A percentile compares a stretch with the other conserved stretches of the same genome.
Conservation (phyloP, 164 flowering plant genomes). For the Brasenia schreberi region DNA sequence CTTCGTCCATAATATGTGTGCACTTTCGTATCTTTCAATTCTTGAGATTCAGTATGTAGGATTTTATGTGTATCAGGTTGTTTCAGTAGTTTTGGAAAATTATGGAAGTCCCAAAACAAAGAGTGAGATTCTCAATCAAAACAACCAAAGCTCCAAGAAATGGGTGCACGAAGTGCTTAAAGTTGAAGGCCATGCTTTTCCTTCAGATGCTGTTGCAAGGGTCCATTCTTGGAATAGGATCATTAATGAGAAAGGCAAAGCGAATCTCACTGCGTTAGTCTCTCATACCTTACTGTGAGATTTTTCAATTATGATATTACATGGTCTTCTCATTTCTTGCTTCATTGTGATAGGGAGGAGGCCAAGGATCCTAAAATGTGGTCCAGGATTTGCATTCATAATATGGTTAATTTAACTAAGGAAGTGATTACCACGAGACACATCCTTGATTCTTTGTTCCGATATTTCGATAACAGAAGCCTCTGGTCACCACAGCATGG, state of each 20-base stretch:
- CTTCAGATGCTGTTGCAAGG: constrained; percentile 23
- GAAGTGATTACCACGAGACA: constrained; percentile 87
- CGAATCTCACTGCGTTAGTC: constrained; percentile 48
- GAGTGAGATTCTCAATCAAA: constrained; percentile 14
- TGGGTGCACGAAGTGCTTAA: constrained; percentile 74
- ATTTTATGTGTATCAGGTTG: constrained; percentile 30
- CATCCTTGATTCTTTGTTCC: constrained; percentile 79
- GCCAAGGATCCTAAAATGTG: constrained; percentile 61
- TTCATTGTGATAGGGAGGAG: constrained; percentile 46
- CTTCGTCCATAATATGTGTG: too few species aligned
- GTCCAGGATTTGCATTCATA: constrained; percentile 80
- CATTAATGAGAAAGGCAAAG: constrained; percentile 60
- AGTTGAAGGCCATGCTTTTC: constrained; percentile 41
- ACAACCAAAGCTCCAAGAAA: constrained; percentile 19
- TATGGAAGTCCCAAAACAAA: constrained; percentile 29
- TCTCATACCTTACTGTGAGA: neutral
- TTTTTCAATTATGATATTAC: neutral
- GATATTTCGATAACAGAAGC: constrained; percentile 63
- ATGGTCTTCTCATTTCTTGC: constrained; percentile 1
- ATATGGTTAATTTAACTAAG: constrained; percentile 87
- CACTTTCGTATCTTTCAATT: neutral
- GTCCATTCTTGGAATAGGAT: constrained; percentile 65
- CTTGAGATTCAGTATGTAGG: too few species aligned
- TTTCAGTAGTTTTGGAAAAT: constrained; percentile 77
- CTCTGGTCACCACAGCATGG: constrained; percentile 66